A percentile compares a stretch with the other conserved stretches of the same genome.
These are phyloP conservation scores for Colletotrichum musae DNA, from an alignment of 2,329 filamentous ascomycete genomes.

Conservation along the genomic window DNA sequence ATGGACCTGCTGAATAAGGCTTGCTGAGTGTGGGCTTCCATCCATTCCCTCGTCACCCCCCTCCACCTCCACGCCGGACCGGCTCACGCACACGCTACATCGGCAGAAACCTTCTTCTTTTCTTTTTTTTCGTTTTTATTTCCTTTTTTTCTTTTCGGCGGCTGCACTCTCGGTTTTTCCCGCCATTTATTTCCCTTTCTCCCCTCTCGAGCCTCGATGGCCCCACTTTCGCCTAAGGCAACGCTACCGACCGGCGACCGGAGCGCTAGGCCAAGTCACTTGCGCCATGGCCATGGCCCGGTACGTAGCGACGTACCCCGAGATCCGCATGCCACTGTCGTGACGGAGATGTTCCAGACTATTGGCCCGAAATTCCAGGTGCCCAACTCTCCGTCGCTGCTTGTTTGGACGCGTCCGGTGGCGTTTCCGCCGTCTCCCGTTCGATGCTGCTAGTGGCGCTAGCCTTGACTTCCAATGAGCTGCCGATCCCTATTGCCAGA, in stretches of 20 bases:
- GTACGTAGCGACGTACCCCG: constrained; percentile 30
- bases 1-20: constrained; percentile 35
- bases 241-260: constrained; percentile 4
- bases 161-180: constrained; percentile 38
- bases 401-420: constrained; percentile 19
- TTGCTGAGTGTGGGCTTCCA: constrained; percentile 26
- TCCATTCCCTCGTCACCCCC: constrained; percentile 31
- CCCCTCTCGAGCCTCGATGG: constrained; percentile 15
- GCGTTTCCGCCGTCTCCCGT: constrained; percentile 9
- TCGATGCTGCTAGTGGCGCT: neutral
- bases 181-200: constrained; percentile 47
- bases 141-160: constrained; percentile 41
- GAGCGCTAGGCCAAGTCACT: constrained; percentile 9
- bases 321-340: constrained; percentile 35
- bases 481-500: neutral
- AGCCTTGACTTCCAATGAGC: constrained; percentile 5
- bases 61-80: constrained; percentile 8
- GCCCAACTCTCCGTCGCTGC: constrained; percentile 9
- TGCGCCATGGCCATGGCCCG: constrained; percentile 10
- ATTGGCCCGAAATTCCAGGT: constrained; percentile 35
- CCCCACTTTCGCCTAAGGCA: constrained; percentile 35
- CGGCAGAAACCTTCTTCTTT: constrained; percentile 37
- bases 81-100: constrained; percentile 31
- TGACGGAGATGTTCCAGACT: constrained; percentile 34
- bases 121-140: constrained; percentile 15